These are phyloP conservation scores for Pseudogymnoascus sp. DNA, from an alignment of 2,329 filamentous ascomycete species.

Conservation along the genomic window DNA sequence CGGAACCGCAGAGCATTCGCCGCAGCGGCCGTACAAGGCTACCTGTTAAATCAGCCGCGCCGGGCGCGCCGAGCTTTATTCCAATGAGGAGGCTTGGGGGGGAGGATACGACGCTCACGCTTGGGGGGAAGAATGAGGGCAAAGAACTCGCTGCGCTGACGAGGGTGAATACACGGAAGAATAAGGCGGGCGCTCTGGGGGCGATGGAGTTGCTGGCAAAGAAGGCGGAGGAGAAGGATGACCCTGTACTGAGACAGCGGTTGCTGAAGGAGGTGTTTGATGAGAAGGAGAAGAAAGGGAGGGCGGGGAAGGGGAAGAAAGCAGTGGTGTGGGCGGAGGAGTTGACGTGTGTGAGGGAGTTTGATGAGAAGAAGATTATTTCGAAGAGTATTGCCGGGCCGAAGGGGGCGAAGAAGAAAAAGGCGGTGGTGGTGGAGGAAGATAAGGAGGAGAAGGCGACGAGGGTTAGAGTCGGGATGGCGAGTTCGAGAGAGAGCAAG, in stretches of 20 bases:
- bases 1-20: constrained; percentile 14
- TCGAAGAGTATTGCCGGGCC: constrained; percentile 16
- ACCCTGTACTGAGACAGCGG: constrained; percentile 32
- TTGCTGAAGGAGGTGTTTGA: constrained; percentile 29
- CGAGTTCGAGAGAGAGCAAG: constrained; percentile 13
- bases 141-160: constrained; percentile 33
- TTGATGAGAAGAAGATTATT: constrained; percentile 18
- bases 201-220: constrained; percentile 24
- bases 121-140: constrained; percentile 11
- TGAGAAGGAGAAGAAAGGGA: constrained; percentile 23
- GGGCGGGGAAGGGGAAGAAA: constrained; percentile 23
- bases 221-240: constrained; percentile 33
- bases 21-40: constrained; percentile 27
- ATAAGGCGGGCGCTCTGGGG: constrained; percentile 34
- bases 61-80: constrained; percentile 25
- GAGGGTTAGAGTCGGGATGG: constrained; percentile 21
- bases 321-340: constrained; percentile 27
- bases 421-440: constrained; percentile 19
- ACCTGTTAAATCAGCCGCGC: constrained; percentile 20
- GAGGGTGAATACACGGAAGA: constrained; percentile 39
- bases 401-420: constrained; percentile 19
- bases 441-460: constrained; percentile 20
- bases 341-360: constrained; percentile 24
- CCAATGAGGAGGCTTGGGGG: constrained; percentile 26
- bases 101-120: constrained; percentile 25